Evolutionary conservation across 805 yeast genomes (phyloP), one percentile per base, ranked within the genome.

Genomic region (Lachancea sp.): DNA sequence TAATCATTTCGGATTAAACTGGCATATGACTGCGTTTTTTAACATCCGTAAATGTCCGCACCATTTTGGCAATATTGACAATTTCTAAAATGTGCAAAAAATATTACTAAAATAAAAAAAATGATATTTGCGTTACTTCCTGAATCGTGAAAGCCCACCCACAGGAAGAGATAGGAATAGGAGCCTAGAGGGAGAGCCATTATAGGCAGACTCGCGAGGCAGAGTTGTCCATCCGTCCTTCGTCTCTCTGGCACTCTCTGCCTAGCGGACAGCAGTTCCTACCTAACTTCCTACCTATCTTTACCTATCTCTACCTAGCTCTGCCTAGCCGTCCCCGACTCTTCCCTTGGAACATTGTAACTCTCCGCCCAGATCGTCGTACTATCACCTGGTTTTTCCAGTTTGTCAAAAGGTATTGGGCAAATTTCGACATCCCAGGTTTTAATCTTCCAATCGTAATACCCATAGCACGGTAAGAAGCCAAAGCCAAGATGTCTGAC

Each of bases 401-500:
- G 26, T 21, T 22, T 33, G 29, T 12, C 35, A 32, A 32, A 17
- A 32, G 35, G 21, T 32, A 21, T 21, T 32, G 35, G 35, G 18
- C 21, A 32, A 32, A 32, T 21, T 32, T 32, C 35, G 15, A 32
- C 33, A 29, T 29, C 7, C 15, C 9, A 20, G 32, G 21, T 8
- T 18, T 20, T 25, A 22, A 29, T 28, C 29, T 29, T 15, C 30
- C 24, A 28, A 16, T 16, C 31, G 22, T 21, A 17, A 24, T 18
- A 12, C 34, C 34, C 24, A 25, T 26, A 38, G 36, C 21, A 31
- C 26, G 29, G 44, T 32, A 31, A 36, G 47, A 43, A 28, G 34
- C 33, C 40, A 28, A 16, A 35, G 38, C 38, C 43, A 42, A 63
- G 63, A 84, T 84, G 94, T 83, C 94, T 77, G 90, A 83, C 81